Base-by-base conservation (phyloP, 1,139 yeast genomes). In the Kazachstania sp. region DNA sequence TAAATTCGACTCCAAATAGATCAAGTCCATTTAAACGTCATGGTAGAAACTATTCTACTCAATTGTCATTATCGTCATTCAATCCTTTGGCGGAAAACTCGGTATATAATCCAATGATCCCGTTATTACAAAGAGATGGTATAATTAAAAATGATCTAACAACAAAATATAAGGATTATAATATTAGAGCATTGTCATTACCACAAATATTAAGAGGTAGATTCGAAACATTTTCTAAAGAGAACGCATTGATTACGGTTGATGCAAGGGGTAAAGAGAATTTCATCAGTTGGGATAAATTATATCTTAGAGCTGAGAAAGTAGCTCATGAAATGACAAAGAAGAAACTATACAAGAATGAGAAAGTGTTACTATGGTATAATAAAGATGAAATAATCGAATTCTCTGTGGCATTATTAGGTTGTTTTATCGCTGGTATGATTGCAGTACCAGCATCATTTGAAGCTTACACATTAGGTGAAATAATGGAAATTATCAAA, bases 391-490 rank as follows among this genome's bases (percentile, higher is more conserved):
- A 94, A 64, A 81, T 87, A 1, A 74, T 85, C 16, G 97, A 92
- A 55, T 90, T 90, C 62, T 78, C 86, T 0, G 78, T 86, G 1
- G 95, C 97, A 0, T 66, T 94, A 16, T 76, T 87, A 61, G 98
- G 97, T 2, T 90, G 97, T 62, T 87, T 92, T 58, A 71, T 92
- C 53, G 95, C 97, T 0, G 96, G 95, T 1, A 86, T 87, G 37
- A 90, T 94, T 1, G 97, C 97, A 0, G 94, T 94, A 11, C 98
- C 98, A 0, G 79, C 88, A 40, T 85, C 86, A 46, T 83, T 88
- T 45, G 84, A 84, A 46, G 73, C 78, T 13, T 79, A 83, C 39
- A 74, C 79, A 23, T 59, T 81, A 38, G 71, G 71, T 45, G 95
- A 87, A 55, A 80, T 86, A 45, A 72, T 81, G 19, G 82, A 79